Base-by-base conservation (phyloP, 352 stramenopile species). In the Pythium brachiatum region DNA sequence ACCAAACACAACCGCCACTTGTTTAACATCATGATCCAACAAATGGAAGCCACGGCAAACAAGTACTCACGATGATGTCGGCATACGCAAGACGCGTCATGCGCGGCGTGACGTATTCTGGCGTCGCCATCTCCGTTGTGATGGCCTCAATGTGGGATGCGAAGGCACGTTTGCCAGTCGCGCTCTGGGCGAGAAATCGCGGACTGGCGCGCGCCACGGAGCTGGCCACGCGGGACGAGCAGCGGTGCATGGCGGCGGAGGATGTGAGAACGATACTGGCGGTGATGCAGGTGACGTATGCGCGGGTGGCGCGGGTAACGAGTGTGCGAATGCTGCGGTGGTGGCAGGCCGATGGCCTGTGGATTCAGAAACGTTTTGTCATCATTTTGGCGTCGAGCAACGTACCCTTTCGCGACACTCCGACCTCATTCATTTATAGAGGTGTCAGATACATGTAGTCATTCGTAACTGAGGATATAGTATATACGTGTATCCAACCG, bases 71-170 rank as follows among this genome's bases (percentile, higher is more conserved):
- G 12, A 85, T 62, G 57, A 79, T 79, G n/a, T 82, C 76, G 9
- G 74, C 66, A 65, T 77, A 82, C 7, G 74, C 72, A 62, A 78
- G 47, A 15, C 76, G 74, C 27, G 70, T 81, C 63, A 74, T 69
- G 29, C 68, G 64, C 44, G 68, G 62, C 11, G 54, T 25, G 12
- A 69, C n/a, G 13, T 56, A 62, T 57, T 56, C 60, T 12, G 50
- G 46, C 48, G 56, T 41, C 29, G 55, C 54, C 27, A 48, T 25
- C 44, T 63, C 62, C 11, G 55, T 31, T 5, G 50, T 61, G 41
- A 70, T 27, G 20, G 63, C 41, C 18, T 60, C 63, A 36, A 65
- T 57, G 13, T 70, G 56, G n/a, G 56, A 34, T 2, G 62, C 47
- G 55, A 69, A 64, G 15, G 62, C 23, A 31, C 60, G 60, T 50